phyloP scores from a whole-genome alignment of 2,329 filamentous ascomycete genomes.

The Mycosphaerella sp. region DNA sequence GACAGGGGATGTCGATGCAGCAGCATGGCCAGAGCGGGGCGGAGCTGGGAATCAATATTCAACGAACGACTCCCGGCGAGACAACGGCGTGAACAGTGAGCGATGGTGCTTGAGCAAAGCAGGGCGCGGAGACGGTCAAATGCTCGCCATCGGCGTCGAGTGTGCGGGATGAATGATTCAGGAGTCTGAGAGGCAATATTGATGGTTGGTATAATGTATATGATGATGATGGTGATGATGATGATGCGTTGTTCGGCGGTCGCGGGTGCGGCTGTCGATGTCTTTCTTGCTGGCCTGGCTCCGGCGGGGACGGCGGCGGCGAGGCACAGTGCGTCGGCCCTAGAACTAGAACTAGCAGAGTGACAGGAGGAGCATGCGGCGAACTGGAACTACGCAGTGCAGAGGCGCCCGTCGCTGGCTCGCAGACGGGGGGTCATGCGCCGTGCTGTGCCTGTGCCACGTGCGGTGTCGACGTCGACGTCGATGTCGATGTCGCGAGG shows the following conservation, averaged over 20 bases:
- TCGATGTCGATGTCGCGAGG: too few species aligned
- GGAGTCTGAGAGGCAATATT: too few species aligned
- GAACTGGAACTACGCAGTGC: too few species aligned
- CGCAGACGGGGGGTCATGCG: neutral
- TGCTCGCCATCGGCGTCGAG: conserved; percentile 2
- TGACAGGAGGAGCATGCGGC: too few species aligned
- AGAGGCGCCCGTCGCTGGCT: conserved; percentile 1
- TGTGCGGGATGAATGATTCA: conserved; percentile 3
- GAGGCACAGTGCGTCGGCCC: neutral
- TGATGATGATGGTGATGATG: neutral
- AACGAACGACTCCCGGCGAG: neutral
- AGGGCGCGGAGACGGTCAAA: neutral
- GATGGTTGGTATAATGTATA: too few species aligned
- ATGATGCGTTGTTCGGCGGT: neutral
- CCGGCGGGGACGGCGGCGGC: neutral
- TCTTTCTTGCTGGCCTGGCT: neutral
- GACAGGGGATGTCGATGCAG: conserved; percentile 1
- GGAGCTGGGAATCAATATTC: neutral
- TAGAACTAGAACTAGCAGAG: neutral
- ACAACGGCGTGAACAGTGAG: neutral
- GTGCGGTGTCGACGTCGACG: neutral
- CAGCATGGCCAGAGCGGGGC: conserved; percentile 10
- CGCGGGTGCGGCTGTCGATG: neutral
- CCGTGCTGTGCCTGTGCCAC: conserved; percentile 4
- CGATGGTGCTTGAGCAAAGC: neutral